Base-by-base conservation (phyloP, 495 filamentous ascomycete species). In the Chaetomium fimeti region DNA sequence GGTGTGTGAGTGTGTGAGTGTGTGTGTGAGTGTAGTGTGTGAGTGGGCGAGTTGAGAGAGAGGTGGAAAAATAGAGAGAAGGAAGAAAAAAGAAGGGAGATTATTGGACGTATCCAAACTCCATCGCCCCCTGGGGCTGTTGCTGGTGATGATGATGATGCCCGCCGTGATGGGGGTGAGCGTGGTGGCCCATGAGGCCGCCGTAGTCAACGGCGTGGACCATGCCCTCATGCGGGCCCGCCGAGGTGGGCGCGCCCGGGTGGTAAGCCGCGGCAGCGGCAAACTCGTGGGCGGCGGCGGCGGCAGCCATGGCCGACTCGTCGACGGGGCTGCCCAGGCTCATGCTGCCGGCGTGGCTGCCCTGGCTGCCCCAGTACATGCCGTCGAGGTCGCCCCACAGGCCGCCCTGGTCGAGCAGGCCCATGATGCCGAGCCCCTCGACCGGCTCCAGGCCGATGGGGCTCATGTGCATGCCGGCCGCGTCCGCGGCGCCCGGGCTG, bases 351-450 rank as follows among this genome's bases (percentile, higher is more conserved):
- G 48, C n/a, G 15, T 51, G 27, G 16, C 45, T n/a, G 45, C 15
- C 12, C 16, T 18, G 43, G n/a, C 8, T 9, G 52, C 75, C 72
- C 80, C 80, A 82, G 66, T 73, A 76, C 79, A 81, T 80, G 68
- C 78, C 83, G 66, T 85, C 83, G 1, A 85, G 70, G 67, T 85
- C 62, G 18, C 62, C 81, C 83, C 83, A 85, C 12, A 84, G 72
- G 24, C 80, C 78, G 57, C 82, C 79, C 67, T 83, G 79, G 66
- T 84, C 81, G 22, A 84, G 71, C 69, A 84, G 74, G 65, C 76
- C 76, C 75, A 82, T 79, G 76, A 84, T 80, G 65, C 78, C 82
- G 18, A 81, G 69, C 57, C 79, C 82, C 42, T 79, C 81, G 56
- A 81, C 74, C 18, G 81, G 78, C 68, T 81, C 81, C 16, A 81